These are phyloP conservation scores for Talaromyces amestolkiae DNA, from an alignment of 2,329 filamentous ascomycete genomes.

Conservation along the genomic window DNA sequence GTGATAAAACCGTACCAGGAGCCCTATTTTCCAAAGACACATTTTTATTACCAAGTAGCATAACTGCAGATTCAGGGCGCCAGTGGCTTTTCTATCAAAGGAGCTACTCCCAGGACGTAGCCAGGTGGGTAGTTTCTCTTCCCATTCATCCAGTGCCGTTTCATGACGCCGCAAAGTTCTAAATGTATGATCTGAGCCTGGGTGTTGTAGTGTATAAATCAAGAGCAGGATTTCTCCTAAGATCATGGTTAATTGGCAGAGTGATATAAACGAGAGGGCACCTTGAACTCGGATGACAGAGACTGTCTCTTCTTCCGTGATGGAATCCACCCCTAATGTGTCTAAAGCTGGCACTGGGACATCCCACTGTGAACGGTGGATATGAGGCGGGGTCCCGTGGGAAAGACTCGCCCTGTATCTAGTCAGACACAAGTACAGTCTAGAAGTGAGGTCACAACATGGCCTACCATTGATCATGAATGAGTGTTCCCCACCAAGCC, in stretches of 20 bases:
- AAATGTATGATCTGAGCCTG: slow-evolving; percentile 25
- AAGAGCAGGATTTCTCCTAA: slow-evolving; percentile 31
- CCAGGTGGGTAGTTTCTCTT: slow-evolving; percentile 36
- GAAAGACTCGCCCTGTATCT: slow-evolving; percentile 49
- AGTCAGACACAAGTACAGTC: slow-evolving; percentile 4
- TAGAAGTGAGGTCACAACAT: neutral
- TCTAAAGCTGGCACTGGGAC: slow-evolving; percentile 37
- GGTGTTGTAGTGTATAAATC: slow-evolving; percentile 30
- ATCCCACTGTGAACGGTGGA: slow-evolving; percentile 46
- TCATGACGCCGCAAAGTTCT: slow-evolving; percentile 34
- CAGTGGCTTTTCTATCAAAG: slow-evolving; percentile 41
- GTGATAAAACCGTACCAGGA: slow-evolving; percentile 17
- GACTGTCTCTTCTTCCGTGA: slow-evolving; percentile 15
- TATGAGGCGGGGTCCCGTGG: slow-evolving; percentile 52
- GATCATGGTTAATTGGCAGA: slow-evolving; percentile 45
- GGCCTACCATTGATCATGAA: slow-evolving; percentile 54
- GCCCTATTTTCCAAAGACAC: slow-evolving; percentile 43
- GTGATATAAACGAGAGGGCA: slow-evolving; percentile 42
- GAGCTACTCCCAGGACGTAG: slow-evolving; percentile 31
- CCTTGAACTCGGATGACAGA: slow-evolving; percentile 19
- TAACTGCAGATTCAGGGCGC: slow-evolving; percentile 50
- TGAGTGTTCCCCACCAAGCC: slow-evolving; percentile 55
- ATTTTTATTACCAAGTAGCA: slow-evolving; percentile 49
- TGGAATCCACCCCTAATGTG: slow-evolving; percentile 26
- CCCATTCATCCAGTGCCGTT: slow-evolving; percentile 43